Conservation (phyloP, 108 stramenopile species). For the Chaetoceros muelleri region DNA sequence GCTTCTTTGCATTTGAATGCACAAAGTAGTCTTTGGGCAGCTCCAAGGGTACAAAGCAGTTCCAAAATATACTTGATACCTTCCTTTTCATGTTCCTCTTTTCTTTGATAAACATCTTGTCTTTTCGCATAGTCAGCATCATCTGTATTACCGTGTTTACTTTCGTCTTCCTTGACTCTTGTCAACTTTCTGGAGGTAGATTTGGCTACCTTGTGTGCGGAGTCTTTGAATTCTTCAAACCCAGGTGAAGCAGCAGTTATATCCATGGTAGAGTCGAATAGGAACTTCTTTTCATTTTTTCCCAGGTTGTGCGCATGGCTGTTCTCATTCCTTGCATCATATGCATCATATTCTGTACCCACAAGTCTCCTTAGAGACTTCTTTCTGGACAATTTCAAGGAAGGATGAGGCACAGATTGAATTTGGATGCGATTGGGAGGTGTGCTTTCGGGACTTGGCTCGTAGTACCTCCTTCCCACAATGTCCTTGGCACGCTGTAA, state of each 20-base stretch:
- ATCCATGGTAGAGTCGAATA: neutral
- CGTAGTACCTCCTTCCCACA: slow-evolving; percentile 21
- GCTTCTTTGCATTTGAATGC: slow-evolving; percentile 67
- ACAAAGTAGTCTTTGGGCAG: slow-evolving; percentile 50
- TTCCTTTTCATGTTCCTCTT: slow-evolving; percentile 8
- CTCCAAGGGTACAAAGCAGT: slow-evolving; percentile 45
- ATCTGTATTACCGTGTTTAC: neutral
- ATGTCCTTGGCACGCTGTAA: slow-evolving; percentile 19
- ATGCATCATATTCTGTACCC: neutral
- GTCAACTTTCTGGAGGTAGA: neutral
- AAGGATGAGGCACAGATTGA: neutral
- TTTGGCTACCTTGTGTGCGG: neutral
- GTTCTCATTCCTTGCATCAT: slow-evolving; percentile 1
- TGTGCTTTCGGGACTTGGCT: slow-evolving; percentile 19
- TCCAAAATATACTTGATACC: slow-evolving; percentile 31
- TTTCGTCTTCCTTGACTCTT: neutral
- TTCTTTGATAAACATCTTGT: neutral
- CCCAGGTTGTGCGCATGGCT: neutral
- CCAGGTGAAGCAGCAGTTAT: slow-evolving; percentile 1
- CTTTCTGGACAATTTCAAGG: neutral
- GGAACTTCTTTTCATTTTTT: neutral
- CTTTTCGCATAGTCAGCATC: neutral
- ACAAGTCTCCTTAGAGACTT: neutral
- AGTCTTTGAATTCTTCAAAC: neutral
- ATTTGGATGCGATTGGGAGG: neutral